phyloP scores from a whole-genome alignment of 306 rosid species.

The Bauhinia variegata region DNA sequence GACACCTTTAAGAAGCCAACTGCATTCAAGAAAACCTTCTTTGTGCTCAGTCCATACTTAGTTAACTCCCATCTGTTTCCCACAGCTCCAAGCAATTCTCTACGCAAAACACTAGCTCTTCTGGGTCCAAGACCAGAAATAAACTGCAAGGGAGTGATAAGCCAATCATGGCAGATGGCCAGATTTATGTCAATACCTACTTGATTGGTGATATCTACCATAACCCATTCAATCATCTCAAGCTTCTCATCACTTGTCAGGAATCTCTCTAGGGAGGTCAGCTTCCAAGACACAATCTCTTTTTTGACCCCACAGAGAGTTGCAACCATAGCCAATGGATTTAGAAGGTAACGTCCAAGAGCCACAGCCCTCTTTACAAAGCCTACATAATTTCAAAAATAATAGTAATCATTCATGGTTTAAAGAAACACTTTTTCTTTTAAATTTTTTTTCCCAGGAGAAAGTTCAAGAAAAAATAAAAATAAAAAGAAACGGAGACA shows the following conservation, averaged over 20 bases:
- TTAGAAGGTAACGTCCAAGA: conserved; percentile 56
- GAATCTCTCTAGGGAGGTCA: conserved; percentile 42
- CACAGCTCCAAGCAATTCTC: conserved; percentile 41
- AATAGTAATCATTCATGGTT: neutral
- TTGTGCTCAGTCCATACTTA: conserved; percentile 42
- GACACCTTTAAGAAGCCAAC: conserved; percentile 49
- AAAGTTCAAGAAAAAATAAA: no score
- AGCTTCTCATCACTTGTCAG: conserved; percentile 50
- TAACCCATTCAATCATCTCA: conserved; percentile 54
- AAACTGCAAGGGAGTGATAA: conserved; percentile 53
- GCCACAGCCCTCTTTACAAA: conserved; percentile 59
- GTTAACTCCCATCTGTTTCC: conserved; percentile 47
- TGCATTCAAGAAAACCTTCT: conserved; percentile 53
- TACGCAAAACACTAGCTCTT: conserved; percentile 41
- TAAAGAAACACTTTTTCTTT: neutral
- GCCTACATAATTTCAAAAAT: conserved; percentile 39
- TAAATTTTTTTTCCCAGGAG: no score
- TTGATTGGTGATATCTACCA: conserved; percentile 54
- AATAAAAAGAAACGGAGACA: conserved; percentile 8
- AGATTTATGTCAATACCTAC: conserved; percentile 53
- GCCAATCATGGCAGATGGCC: conserved; percentile 49
- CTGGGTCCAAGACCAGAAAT: conserved; percentile 57
- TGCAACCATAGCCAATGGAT: conserved; percentile 61
- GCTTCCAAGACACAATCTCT: conserved; percentile 49
- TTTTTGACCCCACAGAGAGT: conserved; percentile 51